Evolutionary conservation across 2,329 filamentous ascomycete genomes (phyloP).

Genomic region (Fusarium anthophilum): DNA sequence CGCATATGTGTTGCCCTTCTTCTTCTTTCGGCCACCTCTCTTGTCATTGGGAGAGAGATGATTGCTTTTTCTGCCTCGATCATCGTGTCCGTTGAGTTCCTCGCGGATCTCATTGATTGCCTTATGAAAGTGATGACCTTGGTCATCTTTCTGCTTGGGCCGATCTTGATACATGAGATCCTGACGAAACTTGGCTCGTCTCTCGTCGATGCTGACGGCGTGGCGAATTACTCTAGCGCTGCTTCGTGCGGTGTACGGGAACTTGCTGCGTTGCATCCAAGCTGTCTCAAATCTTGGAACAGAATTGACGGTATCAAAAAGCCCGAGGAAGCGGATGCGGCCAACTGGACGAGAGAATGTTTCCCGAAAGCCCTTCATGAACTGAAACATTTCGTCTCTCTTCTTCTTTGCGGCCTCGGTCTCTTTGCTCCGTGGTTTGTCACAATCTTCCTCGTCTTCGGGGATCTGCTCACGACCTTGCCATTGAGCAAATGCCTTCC

Average conservation of each 20-base stretch:
- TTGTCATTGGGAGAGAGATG: conserved; percentile 25
- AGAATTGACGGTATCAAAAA: conserved; percentile 86
- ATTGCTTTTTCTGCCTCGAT: conserved; percentile 24
- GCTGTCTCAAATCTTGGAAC: conserved; percentile 79
- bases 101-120: conserved; percentile 36
- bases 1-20: conserved; percentile 38
- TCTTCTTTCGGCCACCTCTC: not conserved
- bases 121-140: conserved; percentile 39
- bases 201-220: conserved; percentile 76
- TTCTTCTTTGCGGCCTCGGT: conserved; percentile 52
- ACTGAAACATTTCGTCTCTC: conserved; percentile 71
- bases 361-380: conserved; percentile 82
- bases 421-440: conserved; percentile 38
- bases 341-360: conserved; percentile 81
- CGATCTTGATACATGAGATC: conserved; percentile 69
- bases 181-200: conserved; percentile 76
- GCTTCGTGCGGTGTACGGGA: conserved; percentile 71
- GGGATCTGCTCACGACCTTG: conserved; percentile 66
- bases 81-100: conserved; percentile 14
- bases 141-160: conserved; percentile 21
- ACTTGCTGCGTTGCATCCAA: conserved; percentile 83
- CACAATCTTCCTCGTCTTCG: conserved; percentile 43
- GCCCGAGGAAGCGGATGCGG: conserved; percentile 77
- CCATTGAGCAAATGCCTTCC: conserved; percentile 83
- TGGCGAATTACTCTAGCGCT: conserved; percentile 72